phyloP scores from a whole-genome alignment of 78 protist genomes.

The Chrysochromulina parva region DNA sequence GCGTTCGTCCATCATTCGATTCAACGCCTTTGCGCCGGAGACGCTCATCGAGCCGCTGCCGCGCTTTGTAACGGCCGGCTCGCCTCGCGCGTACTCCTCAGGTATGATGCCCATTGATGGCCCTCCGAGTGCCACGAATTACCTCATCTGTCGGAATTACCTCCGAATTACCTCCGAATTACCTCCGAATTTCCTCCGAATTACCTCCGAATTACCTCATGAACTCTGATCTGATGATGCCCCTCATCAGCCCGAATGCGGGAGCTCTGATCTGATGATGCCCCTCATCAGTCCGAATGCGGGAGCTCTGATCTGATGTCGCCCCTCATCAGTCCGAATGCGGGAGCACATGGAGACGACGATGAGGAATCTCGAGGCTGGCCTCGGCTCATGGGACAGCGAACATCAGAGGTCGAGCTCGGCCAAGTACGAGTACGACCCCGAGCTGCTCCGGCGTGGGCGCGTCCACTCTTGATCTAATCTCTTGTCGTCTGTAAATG shows the following conservation, averaged over 20 bases:
- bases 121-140: too few relatives aligned
- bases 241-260: neutral
- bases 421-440: neutral
- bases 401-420: neutral
- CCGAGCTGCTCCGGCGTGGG: too few relatives aligned
- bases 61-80: neutral
- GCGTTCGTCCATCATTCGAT: conserved; percentile 14
- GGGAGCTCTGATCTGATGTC: neutral
- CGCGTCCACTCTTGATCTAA: too few relatives aligned
- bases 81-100: neutral
- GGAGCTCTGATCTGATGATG: too few relatives aligned
- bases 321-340: neutral
- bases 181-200: too few relatives aligned
- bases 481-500: too few relatives aligned
- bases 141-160: too few relatives aligned
- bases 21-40: conserved; percentile 12
- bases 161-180: too few relatives aligned
- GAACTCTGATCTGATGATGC: neutral
- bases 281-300: too few relatives aligned
- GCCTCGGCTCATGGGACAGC: conserved; percentile 21
- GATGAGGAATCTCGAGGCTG: neutral
- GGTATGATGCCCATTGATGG: too few relatives aligned
- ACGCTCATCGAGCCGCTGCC: conserved; percentile 14
- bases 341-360: conserved; percentile 33
- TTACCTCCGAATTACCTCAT: too few relatives aligned